A percentile compares a stretch with the other conserved stretches of the same genome.
phyloP scores from a whole-genome alignment of 208 protist species.

The Leishmania turanica region DNA sequence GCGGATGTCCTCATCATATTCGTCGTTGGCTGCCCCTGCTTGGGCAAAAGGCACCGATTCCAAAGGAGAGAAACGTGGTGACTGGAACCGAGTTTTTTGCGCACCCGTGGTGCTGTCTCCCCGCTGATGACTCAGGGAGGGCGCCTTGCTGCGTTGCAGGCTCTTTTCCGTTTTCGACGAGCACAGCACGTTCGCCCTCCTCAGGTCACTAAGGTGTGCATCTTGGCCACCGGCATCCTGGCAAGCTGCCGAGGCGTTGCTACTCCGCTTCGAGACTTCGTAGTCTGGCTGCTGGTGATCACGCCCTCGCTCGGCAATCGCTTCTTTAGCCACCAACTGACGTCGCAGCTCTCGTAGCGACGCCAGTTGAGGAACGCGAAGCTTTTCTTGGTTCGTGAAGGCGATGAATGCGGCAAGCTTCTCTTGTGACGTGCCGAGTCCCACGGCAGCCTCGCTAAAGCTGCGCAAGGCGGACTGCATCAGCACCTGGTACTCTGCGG shows the following conservation, averaged over 20 bases:
- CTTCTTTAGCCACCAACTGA: slow-evolving; percentile 34
- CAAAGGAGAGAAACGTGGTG: background rate
- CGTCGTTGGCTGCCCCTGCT: background rate
- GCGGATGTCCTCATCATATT: background rate
- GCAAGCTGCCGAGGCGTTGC: background rate
- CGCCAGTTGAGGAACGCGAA: slow-evolving; percentile 34
- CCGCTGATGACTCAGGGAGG: background rate
- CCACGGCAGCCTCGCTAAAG: slow-evolving; percentile 47
- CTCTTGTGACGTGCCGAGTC: slow-evolving; percentile 62
- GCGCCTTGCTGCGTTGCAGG: background rate
- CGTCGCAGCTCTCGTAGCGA: slow-evolving; percentile 38
- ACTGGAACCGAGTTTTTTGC: too few species aligned
- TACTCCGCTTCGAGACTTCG: background rate
- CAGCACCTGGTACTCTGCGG: slow-evolving; percentile 23
- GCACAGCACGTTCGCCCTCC: background rate
- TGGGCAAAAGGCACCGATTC: background rate
- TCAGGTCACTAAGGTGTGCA: too few species aligned
- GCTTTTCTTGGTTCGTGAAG: slow-evolving; percentile 47
- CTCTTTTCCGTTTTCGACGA: background rate
- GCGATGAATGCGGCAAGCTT: slow-evolving; percentile 58
- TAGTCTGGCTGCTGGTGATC: slow-evolving; percentile 6
- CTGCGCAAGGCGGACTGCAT: slow-evolving; percentile 47
- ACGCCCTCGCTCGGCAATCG: slow-evolving; percentile 10
- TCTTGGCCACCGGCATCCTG: background rate
- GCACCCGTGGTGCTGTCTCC: background rate